phyloP scores from a whole-genome alignment of 129 eudicot genomes.

The Rutidosis leptorrhynchoides region DNA sequence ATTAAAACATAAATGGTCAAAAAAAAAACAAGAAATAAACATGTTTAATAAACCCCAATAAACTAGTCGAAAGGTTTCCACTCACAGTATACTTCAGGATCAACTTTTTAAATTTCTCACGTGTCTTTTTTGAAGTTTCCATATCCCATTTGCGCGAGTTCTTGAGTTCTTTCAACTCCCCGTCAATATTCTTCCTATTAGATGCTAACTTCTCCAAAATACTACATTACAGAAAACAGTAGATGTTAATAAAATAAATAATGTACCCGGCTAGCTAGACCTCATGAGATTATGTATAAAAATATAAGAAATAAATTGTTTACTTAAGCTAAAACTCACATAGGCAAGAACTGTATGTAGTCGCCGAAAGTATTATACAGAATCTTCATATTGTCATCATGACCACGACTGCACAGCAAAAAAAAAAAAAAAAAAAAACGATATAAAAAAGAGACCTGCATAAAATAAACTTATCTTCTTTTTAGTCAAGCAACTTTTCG shows the following conservation, averaged over 20 bases:
- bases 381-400: constrained; percentile 57
- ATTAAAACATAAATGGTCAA: constrained; percentile 13
- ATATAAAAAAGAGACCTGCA: background rate
- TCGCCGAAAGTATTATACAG: constrained; percentile 82
- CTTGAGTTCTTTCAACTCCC: constrained; percentile 56
- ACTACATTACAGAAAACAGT: constrained; percentile 35
- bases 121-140: constrained; percentile 59
- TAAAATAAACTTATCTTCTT: background rate
- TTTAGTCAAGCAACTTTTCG: background rate
- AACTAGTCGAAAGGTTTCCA: constrained; percentile 11
- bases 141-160: constrained; percentile 74
- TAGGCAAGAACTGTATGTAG: constrained; percentile 73
- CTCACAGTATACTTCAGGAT: constrained; percentile 81
- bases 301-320: constrained; percentile 16
- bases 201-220: constrained; percentile 50
- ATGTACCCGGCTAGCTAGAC: background rate
- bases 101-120: constrained; percentile 69
- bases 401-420: constrained; percentile 42
- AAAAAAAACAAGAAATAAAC: background rate
- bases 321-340: constrained; percentile 27
- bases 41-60: background rate
- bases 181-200: constrained; percentile 54
- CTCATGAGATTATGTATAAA: background rate
- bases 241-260: background rate
- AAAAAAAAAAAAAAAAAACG: too few species aligned